Evolutionary conservation across 2,329 filamentous ascomycete genomes (phyloP).

Genomic region (Fusarium sp.): DNA sequence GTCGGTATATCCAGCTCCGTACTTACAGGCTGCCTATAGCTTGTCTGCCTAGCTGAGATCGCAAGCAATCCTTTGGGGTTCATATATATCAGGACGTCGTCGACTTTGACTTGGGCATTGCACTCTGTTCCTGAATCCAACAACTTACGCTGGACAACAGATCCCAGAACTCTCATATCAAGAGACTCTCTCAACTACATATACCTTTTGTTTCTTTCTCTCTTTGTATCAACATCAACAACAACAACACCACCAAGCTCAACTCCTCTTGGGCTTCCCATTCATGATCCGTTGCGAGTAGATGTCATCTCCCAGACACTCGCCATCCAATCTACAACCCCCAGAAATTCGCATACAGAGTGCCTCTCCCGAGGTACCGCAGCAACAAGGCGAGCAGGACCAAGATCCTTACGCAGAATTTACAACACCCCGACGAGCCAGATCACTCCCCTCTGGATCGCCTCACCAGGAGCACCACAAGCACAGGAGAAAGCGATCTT

Average conservation of each 20-base stretch:
- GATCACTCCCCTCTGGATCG: slow-evolving; percentile 28
- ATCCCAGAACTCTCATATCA: background rate
- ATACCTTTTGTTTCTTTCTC: slow-evolving; percentile 4
- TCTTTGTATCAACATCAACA: slow-evolving; percentile 4
- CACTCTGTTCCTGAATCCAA: background rate
- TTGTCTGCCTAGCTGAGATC: slow-evolving; percentile 19
- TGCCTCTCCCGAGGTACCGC: slow-evolving; percentile 43
- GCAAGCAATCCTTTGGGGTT: background rate
- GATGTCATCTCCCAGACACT: slow-evolving; percentile 47
- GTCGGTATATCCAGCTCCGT: slow-evolving; percentile 19
- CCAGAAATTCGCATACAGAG: slow-evolving; percentile 51
- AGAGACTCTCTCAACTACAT: slow-evolving; percentile 10
- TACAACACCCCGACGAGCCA: slow-evolving; percentile 35
- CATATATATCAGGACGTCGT: slow-evolving; percentile 7
- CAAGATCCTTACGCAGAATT: slow-evolving; percentile 25
- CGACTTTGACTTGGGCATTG: slow-evolving; percentile 6
- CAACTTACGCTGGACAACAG: slow-evolving; percentile 7
- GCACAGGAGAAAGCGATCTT: slow-evolving; percentile 38
- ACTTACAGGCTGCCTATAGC: slow-evolving; percentile 10
- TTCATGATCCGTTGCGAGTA: slow-evolving; percentile 40
- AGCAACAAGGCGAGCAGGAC: slow-evolving; percentile 7
- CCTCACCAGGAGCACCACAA: slow-evolving; percentile 10
- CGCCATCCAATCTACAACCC: slow-evolving; percentile 33
- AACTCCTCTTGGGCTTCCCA: slow-evolving; percentile 11
- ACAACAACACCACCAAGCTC: background rate